phyloP scores from a whole-genome alignment of 306 rosid species.

The Castanea crenata region DNA sequence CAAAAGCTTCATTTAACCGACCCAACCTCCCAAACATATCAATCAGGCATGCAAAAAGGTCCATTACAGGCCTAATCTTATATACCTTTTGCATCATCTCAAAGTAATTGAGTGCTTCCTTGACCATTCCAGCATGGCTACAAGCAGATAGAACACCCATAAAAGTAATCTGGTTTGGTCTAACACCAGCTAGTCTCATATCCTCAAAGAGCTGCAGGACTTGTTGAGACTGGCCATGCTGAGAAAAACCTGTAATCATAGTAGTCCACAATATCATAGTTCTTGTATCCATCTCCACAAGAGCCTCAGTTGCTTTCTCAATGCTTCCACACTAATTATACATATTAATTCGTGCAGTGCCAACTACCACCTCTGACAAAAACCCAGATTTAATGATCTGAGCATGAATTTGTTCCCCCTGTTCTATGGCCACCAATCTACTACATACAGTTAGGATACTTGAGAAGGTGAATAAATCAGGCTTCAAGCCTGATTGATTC shows the following conservation, averaged over 20 bases:
- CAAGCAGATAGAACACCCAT: slow-evolving; percentile 88
- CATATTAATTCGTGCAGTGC: slow-evolving; percentile 72
- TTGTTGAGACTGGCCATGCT: slow-evolving; percentile 70
- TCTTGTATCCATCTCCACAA: slow-evolving; percentile 79
- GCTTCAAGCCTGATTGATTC: slow-evolving; percentile 58
- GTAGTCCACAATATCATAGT: slow-evolving; percentile 92
- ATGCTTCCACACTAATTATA: slow-evolving; percentile 83
- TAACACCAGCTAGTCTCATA: slow-evolving; percentile 70
- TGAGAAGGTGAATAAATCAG: slow-evolving; percentile 77
- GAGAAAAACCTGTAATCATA: slow-evolving; percentile 77
- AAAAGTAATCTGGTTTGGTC: slow-evolving; percentile 76
- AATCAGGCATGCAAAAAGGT: slow-evolving; percentile 69
- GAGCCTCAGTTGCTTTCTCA: slow-evolving; percentile 77
- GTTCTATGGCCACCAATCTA: slow-evolving; percentile 64
- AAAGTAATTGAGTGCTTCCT: slow-evolving; percentile 67
- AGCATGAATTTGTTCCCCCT: slow-evolving; percentile 86
- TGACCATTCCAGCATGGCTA: slow-evolving; percentile 71
- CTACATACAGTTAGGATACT: slow-evolving; percentile 75
- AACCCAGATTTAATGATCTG: slow-evolving; percentile 69
- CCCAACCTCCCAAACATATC: slow-evolving; percentile 77
- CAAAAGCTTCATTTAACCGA: slow-evolving; percentile 63
- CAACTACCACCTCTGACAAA: slow-evolving; percentile 65
- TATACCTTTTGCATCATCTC: slow-evolving; percentile 74
- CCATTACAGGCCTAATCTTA: slow-evolving; percentile 82
- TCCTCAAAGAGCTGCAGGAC: slow-evolving; percentile 79